Percentiles rank a stretch among this genome's conserved stretches.
phyloP scores from a whole-genome alignment of 305 asterid species.

The Rubia occidens region DNA sequence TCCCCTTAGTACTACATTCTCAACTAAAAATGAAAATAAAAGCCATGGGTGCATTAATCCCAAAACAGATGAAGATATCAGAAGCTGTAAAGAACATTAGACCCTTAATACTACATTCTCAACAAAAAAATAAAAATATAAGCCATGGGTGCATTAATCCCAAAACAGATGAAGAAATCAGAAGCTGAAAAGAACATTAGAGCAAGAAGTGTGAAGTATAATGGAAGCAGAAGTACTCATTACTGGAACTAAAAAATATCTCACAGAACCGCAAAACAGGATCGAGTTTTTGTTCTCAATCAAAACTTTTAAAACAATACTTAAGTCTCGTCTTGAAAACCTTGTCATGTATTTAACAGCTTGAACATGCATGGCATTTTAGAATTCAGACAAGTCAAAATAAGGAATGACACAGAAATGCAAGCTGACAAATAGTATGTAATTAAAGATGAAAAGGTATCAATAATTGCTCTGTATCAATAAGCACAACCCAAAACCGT shows the following conservation, averaged over 20 bases:
- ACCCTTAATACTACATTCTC: no score
- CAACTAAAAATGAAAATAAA: no score
- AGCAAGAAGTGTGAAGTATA: background rate
- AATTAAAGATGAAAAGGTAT: background rate
- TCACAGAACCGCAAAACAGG: background rate
- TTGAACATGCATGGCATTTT: background rate
- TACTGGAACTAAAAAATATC: background rate
- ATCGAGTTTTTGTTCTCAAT: background rate
- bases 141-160: background rate
- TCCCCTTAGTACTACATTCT: no score
- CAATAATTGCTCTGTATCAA: background rate
- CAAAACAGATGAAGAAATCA: background rate
- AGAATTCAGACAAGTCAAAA: background rate
- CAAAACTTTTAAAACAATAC: background rate
- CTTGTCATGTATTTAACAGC: no score
- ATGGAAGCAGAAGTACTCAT: background rate
- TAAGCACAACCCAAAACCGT: background rate
- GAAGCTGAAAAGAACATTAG: background rate
- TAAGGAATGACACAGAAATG: background rate
- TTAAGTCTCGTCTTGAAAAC: no score
- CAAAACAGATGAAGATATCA: no score
- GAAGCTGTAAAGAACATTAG: no score
- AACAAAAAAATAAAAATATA: no score
- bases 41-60: no score
- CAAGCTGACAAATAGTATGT: background rate